phyloP scores from a whole-genome alignment of 768 basidiomycete genomes.

The Tylopilus intermedius region DNA sequence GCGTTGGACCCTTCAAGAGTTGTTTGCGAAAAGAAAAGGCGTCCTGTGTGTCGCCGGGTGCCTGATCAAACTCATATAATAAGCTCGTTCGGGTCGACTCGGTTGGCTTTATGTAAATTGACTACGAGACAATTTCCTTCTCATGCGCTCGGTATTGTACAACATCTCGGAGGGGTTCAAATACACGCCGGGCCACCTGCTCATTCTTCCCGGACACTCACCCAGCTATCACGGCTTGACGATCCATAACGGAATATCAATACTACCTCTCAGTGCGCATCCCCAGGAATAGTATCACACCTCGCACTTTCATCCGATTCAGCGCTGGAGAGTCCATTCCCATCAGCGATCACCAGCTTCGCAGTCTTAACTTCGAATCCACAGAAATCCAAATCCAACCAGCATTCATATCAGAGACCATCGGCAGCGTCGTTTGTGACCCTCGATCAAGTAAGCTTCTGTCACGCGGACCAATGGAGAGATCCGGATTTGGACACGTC shows the following conservation, averaged over 20 bases:
- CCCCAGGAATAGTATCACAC: too few species aligned
- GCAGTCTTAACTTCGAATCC: conserved; percentile 91
- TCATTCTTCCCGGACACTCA: conserved; percentile 29
- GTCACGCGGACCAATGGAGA: conserved; percentile 47
- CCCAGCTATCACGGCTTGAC: conserved; percentile 31
- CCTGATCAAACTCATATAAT: not conserved
- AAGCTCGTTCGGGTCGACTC: not conserved
- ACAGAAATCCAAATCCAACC: conserved; percentile 63
- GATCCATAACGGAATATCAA: conserved; percentile 1
- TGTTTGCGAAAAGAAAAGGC: not conserved
- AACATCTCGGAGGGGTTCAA: not conserved
- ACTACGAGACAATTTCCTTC: not conserved
- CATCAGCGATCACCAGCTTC: conserved; percentile 46
- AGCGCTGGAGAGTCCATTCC: not conserved
- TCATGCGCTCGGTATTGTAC: conserved; percentile 6
- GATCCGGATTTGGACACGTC: conserved; percentile 56
- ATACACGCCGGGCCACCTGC: not conserved
- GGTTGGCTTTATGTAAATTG: not conserved
- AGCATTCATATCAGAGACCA: conserved; percentile 19
- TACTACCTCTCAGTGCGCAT: too few species aligned
- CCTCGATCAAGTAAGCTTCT: conserved; percentile 74
- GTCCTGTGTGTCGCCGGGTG: conserved; percentile 1
- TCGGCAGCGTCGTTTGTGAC: conserved; percentile 46
- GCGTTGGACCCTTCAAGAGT: conserved; percentile 11
- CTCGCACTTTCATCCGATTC: too few species aligned